Evolutionary conservation across 495 filamentous ascomycete species (phyloP).

Genomic region (Tuber brumale): DNA sequence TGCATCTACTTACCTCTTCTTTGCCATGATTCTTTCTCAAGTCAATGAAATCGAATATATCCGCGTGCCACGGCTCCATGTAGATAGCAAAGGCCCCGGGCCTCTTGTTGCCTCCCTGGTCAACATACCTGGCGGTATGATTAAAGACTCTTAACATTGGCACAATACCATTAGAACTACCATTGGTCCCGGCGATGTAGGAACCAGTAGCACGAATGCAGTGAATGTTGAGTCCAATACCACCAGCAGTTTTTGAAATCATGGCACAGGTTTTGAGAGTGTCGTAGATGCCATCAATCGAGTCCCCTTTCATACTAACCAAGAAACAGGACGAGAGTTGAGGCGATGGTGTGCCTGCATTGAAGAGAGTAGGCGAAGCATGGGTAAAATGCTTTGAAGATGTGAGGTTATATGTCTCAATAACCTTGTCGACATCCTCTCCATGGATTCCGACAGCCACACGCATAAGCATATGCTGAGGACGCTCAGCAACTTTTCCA

Average conservation of each 20-base stretch:
- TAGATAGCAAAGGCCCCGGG: constrained; percentile 98
- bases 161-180: constrained; percentile 92
- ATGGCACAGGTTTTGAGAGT: constrained; percentile 98
- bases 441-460: constrained; percentile 95
- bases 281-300: constrained; percentile 98
- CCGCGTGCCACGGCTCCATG: constrained; percentile 98
- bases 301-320: constrained; percentile 97
- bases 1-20: constrained; percentile 62
- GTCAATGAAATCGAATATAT: constrained; percentile 95
- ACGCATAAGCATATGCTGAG: constrained; percentile 99
- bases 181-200: constrained; percentile 96
- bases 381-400: constrained; percentile 97
- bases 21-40: constrained; percentile 99
- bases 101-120: constrained; percentile 98
- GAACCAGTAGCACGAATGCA: constrained; percentile 93
- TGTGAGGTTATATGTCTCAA: constrained; percentile 98
- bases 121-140: constrained; percentile 96
- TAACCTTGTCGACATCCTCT: constrained; percentile 82
- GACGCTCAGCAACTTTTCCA: constrained; percentile 89
- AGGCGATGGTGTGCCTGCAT: constrained; percentile 85
- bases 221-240: constrained; percentile 92
- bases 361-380: constrained; percentile 95
- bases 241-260: constrained; percentile 98
- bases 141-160: constrained; percentile 98
- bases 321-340: constrained; percentile 97